Evolutionary conservation across 2,329 filamentous ascomycete species (phyloP).

Genomic region (Pseudopithomyces chartarum): DNA sequence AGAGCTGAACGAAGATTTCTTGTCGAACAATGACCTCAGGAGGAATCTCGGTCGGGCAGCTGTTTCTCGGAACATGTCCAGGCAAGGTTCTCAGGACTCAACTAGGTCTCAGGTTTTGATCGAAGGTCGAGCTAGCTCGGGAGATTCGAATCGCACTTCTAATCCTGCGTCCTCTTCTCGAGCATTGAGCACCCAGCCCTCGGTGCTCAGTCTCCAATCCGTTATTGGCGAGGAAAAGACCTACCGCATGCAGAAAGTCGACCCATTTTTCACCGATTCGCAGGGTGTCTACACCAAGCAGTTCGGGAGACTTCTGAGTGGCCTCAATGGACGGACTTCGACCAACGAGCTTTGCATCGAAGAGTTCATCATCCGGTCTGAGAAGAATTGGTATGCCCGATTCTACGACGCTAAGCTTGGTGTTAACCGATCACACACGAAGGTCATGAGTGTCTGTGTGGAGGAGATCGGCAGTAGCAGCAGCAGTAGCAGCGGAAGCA

Average conservation of each 20-base stretch:
- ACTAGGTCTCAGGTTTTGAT: constrained; percentile 8
- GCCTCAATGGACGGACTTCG: constrained; percentile 61
- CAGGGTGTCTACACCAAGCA: constrained; percentile 64
- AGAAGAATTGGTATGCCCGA: constrained; percentile 67
- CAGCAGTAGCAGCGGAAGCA: constrained; percentile 1
- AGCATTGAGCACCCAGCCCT: constrained; percentile 15
- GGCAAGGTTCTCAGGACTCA: constrained; percentile 18
- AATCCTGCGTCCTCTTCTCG: background rate
- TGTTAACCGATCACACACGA: constrained; percentile 12
- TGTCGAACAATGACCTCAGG: constrained; percentile 8
- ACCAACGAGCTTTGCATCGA: constrained; percentile 66
- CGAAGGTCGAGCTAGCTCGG: background rate
- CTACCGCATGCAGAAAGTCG: constrained; percentile 68
- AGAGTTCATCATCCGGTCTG: constrained; percentile 66
- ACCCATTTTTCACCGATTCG: constrained; percentile 70
- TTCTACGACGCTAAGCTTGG: constrained; percentile 25
- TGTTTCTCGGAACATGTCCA: constrained; percentile 11
- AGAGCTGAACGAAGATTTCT: constrained; percentile 2
- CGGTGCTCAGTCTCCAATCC: constrained; percentile 57
- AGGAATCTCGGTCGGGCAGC: constrained; percentile 7
- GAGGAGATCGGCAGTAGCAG: background rate
- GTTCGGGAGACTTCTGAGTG: constrained; percentile 18
- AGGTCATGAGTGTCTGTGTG: constrained; percentile 2
- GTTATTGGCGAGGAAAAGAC: constrained; percentile 66
- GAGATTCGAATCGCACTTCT: background rate